Conservation (phyloP, 768 basidiomycete species). For the Leccinellum luteum region DNA sequence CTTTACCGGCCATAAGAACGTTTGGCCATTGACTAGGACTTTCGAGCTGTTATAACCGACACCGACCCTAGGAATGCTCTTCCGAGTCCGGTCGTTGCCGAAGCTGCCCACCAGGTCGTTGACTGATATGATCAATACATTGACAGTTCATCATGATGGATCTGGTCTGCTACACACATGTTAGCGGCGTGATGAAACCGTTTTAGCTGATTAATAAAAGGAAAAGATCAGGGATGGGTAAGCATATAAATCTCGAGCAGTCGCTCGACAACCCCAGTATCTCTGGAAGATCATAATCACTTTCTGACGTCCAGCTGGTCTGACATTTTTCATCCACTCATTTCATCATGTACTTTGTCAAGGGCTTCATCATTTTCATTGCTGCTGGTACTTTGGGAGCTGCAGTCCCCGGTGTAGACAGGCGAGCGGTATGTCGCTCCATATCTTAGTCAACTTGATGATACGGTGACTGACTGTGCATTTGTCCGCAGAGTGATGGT, state of each 20-base stretch:
- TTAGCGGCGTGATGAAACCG: background rate
- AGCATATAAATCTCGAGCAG: background rate
- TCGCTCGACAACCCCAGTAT: background rate
- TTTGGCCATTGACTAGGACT: too few relatives aligned
- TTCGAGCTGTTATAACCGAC: too few relatives aligned
- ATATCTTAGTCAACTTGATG: background rate
- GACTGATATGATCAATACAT: too few relatives aligned
- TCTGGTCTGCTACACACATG: too few relatives aligned
- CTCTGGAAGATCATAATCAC: background rate
- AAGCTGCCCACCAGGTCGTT: too few relatives aligned
- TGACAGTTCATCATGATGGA: too few relatives aligned
- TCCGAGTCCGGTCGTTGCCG: too few relatives aligned
- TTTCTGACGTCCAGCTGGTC: background rate
- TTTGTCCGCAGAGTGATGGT: background rate
- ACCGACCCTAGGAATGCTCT: too few relatives aligned
- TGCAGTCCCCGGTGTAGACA: background rate
- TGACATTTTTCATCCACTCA: background rate
- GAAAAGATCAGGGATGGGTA: background rate
- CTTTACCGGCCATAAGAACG: too few relatives aligned
- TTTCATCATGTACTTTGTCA: background rate
- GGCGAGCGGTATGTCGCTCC: background rate
- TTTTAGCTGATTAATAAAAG: background rate
- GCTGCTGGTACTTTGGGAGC: background rate
- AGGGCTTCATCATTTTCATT: background rate
- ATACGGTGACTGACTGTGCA: background rate